Conservation (phyloP, 164 flowering plant genomes). For the Chloranthus sessilifolius region DNA sequence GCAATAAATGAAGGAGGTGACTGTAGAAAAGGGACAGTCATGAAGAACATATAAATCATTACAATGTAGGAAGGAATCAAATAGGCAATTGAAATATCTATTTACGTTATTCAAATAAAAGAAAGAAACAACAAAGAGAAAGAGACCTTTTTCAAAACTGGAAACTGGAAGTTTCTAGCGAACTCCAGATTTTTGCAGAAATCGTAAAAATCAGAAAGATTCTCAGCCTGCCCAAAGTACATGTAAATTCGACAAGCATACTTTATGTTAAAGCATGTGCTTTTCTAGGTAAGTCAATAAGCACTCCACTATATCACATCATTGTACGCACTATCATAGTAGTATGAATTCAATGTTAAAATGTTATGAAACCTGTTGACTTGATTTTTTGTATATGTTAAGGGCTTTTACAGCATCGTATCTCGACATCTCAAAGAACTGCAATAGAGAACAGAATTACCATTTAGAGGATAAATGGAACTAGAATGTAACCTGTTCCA, state of each 20-base stretch:
- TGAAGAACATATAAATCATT: conserved; percentile 1
- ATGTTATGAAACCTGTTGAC: conserved; percentile 58
- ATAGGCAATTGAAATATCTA: not conserved
- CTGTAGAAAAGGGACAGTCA: conserved; percentile 32
- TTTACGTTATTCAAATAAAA: not conserved
- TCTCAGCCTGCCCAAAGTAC: conserved; percentile 59
- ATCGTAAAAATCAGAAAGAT: conserved; percentile 87
- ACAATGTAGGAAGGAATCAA: not conserved
- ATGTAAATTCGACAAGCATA: too few species aligned
- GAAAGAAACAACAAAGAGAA: conserved; percentile 3
- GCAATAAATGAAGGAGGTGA: conserved; percentile 96
- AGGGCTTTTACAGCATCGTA: conserved; percentile 96
- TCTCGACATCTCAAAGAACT: conserved; percentile 96
- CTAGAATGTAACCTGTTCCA: not conserved
- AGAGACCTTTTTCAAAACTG: conserved; percentile 79
- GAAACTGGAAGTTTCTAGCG: conserved; percentile 92
- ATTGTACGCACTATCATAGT: too few species aligned
- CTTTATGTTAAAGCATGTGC: too few species aligned
- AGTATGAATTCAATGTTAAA: too few species aligned
- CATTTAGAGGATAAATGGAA: not conserved
- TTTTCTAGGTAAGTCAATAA: too few species aligned
- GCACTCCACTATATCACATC: too few species aligned
- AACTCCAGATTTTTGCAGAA: conserved; percentile 91
- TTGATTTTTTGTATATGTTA: conserved; percentile 77
- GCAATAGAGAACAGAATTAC: conserved; percentile 17